phyloP scores from a whole-genome alignment of 148 eudicot species.

The Simmondsia chinensis region DNA sequence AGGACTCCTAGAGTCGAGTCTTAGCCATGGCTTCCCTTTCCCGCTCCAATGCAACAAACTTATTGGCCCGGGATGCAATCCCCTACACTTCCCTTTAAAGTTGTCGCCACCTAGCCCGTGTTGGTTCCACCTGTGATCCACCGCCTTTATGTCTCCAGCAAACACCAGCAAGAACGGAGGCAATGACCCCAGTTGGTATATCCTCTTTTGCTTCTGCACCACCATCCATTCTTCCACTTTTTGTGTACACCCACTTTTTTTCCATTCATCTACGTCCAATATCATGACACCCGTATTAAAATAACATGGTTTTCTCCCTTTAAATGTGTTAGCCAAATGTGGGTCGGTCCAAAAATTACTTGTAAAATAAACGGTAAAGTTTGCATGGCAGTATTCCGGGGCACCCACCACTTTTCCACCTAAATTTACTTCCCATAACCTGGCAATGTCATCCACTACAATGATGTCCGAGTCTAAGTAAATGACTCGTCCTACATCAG shows the following conservation, averaged over 20 bases:
- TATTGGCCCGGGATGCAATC: conserved; percentile 25
- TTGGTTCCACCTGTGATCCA: conserved; percentile 30
- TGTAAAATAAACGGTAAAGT: conserved; percentile 39
- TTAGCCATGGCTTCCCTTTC: conserved; percentile 28
- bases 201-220: conserved; percentile 17
- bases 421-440: conserved; percentile 36
- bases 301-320: conserved; percentile 31
- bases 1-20: conserved; percentile 24
- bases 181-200: conserved; percentile 24
- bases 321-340: conserved; percentile 20
- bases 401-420: conserved; percentile 40
- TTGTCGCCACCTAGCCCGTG: conserved; percentile 32
- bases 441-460: conserved; percentile 43
- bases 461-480: conserved; percentile 45
- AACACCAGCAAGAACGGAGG: conserved; percentile 24
- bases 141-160: conserved; percentile 22
- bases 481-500: conserved; percentile 23
- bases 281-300: conserved; percentile 55
- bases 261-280: conserved; percentile 18
- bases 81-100: conserved; percentile 24
- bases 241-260: conserved; percentile 16
- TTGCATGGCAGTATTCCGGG: conserved; percentile 49
- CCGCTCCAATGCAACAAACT: conserved; percentile 32
- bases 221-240: conserved; percentile 27
- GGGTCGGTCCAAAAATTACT: conserved; percentile 30